Evolutionary conservation across 345 rosid genomes (phyloP), one percentile per base, ranked within the genome.

Genomic region (Syzygium oleosum): DNA sequence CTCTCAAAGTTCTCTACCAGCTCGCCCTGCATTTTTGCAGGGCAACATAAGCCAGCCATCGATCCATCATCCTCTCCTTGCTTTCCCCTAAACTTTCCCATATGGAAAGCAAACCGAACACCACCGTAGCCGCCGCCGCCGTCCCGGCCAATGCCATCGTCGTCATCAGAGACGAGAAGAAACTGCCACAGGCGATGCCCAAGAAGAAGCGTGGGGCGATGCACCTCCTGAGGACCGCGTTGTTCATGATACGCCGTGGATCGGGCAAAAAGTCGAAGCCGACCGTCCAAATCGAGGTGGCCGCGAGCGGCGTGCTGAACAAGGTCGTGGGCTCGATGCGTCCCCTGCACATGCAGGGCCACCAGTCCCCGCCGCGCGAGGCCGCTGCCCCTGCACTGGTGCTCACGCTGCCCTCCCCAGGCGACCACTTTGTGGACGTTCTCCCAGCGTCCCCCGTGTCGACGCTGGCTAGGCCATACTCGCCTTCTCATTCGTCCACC

Each of bases 291-390:
- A 22, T 65, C 11, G 88, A 90, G 61, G 88, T 58, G 51, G 88
- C 86, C 25, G 83, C 91, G 2, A 90, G 65, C 34, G 87, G 89
- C 13, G 85, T 88, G 38, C 90, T 93, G 94, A 90, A 89, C 85
- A 90, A 92, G 87, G 68, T 92, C 54, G 89, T 96, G 61, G 93
- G 91, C 23, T 90, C 96, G 27, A 91, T 92, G 90, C 94, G 96
- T 7, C 93, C 91, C 12, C 88, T 92, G 88, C 90, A 93, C 84
- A n/a, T 88, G 16, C 58, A 91, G 43, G 49, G 91, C 91, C 21
- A 89, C 84, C 73, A 83, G 83, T 88, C 92, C 43, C 94, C 94
- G 27, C 88, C 88, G 21, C 85, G 9, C 19, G n/a, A 12, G 19
- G 86, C 68, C n/a, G 68, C 89, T 14, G 17, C 52, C 12, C 80